Evolutionary conservation across 2,329 filamentous ascomycete species (phyloP).

Genomic region (Exophiala aquamarina): DNA sequence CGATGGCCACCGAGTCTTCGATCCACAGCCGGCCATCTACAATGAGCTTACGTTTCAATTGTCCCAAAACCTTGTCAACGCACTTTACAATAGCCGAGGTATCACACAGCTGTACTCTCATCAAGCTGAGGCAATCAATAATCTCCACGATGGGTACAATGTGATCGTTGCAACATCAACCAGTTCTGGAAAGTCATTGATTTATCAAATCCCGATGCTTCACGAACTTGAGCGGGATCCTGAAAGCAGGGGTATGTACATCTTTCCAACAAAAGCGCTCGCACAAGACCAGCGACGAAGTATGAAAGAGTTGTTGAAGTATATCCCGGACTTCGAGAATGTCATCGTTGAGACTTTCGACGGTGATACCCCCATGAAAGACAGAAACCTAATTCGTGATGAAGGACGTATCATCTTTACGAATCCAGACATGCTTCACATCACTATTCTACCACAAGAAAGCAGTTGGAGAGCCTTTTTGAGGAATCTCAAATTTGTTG

Average conservation of each 20-base stretch:
- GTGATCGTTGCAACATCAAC: slow-evolving; percentile 95
- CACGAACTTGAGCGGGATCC: slow-evolving; percentile 78
- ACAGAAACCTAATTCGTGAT: slow-evolving; percentile 78
- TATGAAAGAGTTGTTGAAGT: slow-evolving; percentile 78
- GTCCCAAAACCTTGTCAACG: slow-evolving; percentile 92
- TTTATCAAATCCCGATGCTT: slow-evolving; percentile 92
- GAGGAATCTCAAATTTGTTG: slow-evolving; percentile 86
- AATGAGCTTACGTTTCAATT: slow-evolving; percentile 82
- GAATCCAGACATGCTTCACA: slow-evolving; percentile 96
- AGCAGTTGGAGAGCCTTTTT: slow-evolving; percentile 84
- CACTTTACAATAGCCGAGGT: slow-evolving; percentile 84
- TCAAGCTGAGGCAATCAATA: slow-evolving; percentile 91
- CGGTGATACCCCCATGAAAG: slow-evolving; percentile 83
- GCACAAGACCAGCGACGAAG: slow-evolving; percentile 92
- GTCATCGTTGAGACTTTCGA: slow-evolving; percentile 90
- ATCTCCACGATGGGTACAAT: slow-evolving; percentile 75
- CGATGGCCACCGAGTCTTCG: slow-evolving; percentile 87
- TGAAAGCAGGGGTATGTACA: slow-evolving; percentile 86
- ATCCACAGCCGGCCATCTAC: slow-evolving; percentile 76
- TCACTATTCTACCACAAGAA: slow-evolving; percentile 90
- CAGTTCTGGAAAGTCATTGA: slow-evolving; percentile 95
- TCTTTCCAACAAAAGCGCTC: slow-evolving; percentile 95
- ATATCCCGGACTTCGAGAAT: slow-evolving; percentile 74
- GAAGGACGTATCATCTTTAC: slow-evolving; percentile 93
- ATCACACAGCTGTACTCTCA: slow-evolving; percentile 88